phyloP scores from a whole-genome alignment of 371 early-diverging fungal species.

The Mucor piriformis region DNA sequence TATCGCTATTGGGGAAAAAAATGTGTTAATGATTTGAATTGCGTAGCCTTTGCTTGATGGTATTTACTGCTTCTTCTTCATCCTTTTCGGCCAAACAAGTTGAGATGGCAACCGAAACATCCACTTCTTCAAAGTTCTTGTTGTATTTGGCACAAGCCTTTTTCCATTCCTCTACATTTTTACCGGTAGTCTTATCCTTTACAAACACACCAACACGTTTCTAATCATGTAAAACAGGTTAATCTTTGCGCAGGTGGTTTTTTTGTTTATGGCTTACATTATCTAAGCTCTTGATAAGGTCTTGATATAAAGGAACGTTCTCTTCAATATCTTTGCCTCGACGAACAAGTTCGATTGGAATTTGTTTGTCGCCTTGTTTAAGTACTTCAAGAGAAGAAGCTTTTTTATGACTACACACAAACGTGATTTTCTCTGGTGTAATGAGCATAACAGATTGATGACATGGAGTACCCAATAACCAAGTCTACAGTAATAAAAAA shows the following conservation, averaged over 20 bases:
- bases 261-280: slow-evolving; percentile 28
- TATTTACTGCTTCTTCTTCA: slow-evolving; percentile 79
- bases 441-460: slow-evolving; percentile 85
- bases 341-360: slow-evolving; percentile 76
- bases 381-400: slow-evolving; percentile 50
- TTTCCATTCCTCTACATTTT: slow-evolving; percentile 81
- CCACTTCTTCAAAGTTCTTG: slow-evolving; percentile 65
- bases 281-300: slow-evolving; percentile 50
- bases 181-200: slow-evolving; percentile 81
- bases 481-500: slow-evolving; percentile 66
- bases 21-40: neutral
- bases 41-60: neutral
- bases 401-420: slow-evolving; percentile 85
- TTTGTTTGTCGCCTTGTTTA: slow-evolving; percentile 53
- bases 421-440: slow-evolving; percentile 73
- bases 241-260: neutral
- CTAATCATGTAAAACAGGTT: slow-evolving; percentile 29
- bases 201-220: slow-evolving; percentile 76
- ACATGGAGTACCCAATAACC: slow-evolving; percentile 95
- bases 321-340: slow-evolving; percentile 76
- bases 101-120: slow-evolving; percentile 77
- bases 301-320: slow-evolving; percentile 61
- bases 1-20: slow-evolving; percentile 55
- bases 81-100: slow-evolving; percentile 86
- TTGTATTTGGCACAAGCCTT: slow-evolving; percentile 54